Conservation (phyloP, 768 basidiomycete species). For the Hebeloma cylindrosporum region DNA sequence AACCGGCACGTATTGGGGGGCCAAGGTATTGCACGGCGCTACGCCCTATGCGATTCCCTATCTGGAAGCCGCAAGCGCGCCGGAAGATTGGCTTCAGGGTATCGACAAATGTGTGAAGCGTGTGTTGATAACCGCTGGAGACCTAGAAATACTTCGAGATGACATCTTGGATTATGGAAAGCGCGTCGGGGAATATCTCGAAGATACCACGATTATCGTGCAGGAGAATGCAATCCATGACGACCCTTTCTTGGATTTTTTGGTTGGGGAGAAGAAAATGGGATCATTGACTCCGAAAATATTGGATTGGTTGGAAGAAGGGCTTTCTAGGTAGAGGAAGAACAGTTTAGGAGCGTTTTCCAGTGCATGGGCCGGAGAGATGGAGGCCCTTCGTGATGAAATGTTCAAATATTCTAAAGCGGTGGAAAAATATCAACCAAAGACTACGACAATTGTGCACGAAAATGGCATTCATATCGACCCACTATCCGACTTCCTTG, state of each 20-base stretch:
- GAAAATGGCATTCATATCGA: conserved; percentile 17
- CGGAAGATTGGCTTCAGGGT: conserved; percentile 28
- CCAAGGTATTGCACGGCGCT: conserved; percentile 14
- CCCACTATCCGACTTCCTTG: conserved; percentile 11
- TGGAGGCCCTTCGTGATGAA: conserved; percentile 26
- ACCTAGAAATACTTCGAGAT: conserved; percentile 26
- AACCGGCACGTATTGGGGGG: conserved; percentile 15
- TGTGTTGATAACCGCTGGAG: conserved; percentile 29
- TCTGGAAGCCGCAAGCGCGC: conserved; percentile 24
- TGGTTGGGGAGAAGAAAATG: conserved; percentile 13
- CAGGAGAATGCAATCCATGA: conserved; percentile 21
- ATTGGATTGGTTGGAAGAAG: conserved; percentile 17
- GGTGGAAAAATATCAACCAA: conserved; percentile 5
- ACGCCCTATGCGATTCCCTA: conserved; percentile 18
- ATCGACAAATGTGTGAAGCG: conserved; percentile 22
- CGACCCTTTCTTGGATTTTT: conserved; percentile 19
- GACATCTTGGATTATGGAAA: conserved; percentile 24
- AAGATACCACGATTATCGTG: conserved; percentile 14
- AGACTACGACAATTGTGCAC: conserved; percentile 11
- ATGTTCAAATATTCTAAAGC: conserved; percentile 18
- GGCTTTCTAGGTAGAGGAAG: neutral
- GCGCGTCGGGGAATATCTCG: conserved; percentile 9
- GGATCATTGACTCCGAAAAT: conserved; percentile 18
- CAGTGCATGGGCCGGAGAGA: conserved; percentile 22
- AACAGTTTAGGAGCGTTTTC: no score